These are phyloP conservation scores for Primulina huaijiensis DNA, from an alignment of 257 asterid genomes.

Conservation along the genomic window DNA sequence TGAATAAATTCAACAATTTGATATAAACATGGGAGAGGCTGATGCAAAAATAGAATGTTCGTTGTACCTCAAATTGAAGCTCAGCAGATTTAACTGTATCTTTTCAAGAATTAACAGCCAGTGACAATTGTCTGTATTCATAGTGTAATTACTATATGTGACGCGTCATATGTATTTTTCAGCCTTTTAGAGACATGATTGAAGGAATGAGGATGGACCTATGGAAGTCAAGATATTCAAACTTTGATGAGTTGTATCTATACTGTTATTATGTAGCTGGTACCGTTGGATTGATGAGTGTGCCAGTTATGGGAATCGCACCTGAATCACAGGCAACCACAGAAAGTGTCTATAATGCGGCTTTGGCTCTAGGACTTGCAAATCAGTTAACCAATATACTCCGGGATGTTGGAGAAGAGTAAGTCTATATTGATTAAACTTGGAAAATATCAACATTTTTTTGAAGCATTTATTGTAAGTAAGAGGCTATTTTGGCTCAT, in stretches of 20 bases:
- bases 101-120: background rate
- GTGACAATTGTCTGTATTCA: background rate
- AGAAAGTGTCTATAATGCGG: constrained; percentile 84
- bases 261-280: constrained; percentile 98
- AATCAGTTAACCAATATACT: constrained; percentile 95
- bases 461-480: too few relatives aligned
- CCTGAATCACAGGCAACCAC: constrained; percentile 82
- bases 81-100: background rate
- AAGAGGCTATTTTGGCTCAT: background rate
- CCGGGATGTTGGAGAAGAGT: constrained; percentile 99
- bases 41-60: background rate
- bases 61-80: background rate
- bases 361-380: constrained; percentile 81
- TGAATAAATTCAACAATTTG: background rate
- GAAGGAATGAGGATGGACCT: constrained; percentile 99
- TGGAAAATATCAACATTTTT: background rate
- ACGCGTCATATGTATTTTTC: constrained; percentile 22
- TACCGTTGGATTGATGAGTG: constrained; percentile 98
- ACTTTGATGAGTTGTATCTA: constrained; percentile 83
- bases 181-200: constrained; percentile 98
- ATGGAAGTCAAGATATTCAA: constrained; percentile 76
- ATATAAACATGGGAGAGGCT: background rate
- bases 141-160: background rate
- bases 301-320: constrained; percentile 97
- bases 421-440: constrained; percentile 31